Base-by-base conservation (phyloP, 2,329 filamentous ascomycete species). In the Allantophomopsis lycopodina region DNA sequence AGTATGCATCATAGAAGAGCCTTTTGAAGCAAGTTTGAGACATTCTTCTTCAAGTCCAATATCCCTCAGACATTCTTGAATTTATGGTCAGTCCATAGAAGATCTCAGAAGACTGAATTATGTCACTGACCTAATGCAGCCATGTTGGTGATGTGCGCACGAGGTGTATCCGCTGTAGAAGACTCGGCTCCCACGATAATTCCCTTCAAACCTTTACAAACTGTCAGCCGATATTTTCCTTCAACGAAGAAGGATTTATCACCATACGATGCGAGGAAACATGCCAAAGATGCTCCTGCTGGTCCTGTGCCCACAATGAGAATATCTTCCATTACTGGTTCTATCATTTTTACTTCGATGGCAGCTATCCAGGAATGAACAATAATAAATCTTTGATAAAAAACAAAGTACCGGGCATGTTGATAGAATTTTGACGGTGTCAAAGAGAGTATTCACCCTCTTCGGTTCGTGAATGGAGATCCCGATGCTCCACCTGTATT, bases 131-230 rank as follows among this genome's bases (percentile, higher is more conserved):
- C 73, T 61, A 70, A 51, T 0, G 68, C 68, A 0, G 68, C 69
- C 53, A 68, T 66, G 50, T 74, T 77, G 36, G 67, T 73, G 39
- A 75, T 71, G 49, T 76, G 71, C 0, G 71, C 71, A 16, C 72
- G 58, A 1, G 73, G 73, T 3, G 70, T 73, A 39, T 68, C 56
- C 1, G 71, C 68, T 1, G 63, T 71, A 3, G 64, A 63, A 1
- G 66, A 50, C 0, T 64, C 61, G 3, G 60, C 49, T 14, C 63
- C 62, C 41, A 77, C 61, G 41, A 75, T 62, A 37, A 75, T 60
- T 0, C 73, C 73, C n/a, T 53, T 65, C 3, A 68, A 51, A 4
- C 60, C 64, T 65, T 37, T 28, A 23, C 31, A 5, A 23, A 20
- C 15, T 7, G 10, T 14, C 32, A 15, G 16, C 7, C 14, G n/a